Conservation (phyloP, 2,329 filamentous ascomycete species). For the Fusarium dimerum region DNA sequence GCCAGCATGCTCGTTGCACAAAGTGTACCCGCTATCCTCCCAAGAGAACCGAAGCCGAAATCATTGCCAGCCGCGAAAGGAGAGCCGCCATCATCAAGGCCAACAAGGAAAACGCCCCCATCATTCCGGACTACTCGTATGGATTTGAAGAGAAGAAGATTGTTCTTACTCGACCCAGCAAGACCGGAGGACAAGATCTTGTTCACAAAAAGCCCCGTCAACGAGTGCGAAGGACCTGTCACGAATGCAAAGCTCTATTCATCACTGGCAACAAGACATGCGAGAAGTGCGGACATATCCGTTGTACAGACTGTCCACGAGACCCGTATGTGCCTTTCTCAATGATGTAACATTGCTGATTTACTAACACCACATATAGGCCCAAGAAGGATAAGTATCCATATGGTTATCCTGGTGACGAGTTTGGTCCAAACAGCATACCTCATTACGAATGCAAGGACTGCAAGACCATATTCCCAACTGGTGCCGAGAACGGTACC, state of each 20-base stretch:
- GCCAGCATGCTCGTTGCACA: slow-evolving; percentile 78
- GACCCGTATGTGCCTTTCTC: slow-evolving; percentile 65
- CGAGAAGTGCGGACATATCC: slow-evolving; percentile 66
- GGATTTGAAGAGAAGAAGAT: slow-evolving; percentile 48
- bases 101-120: slow-evolving; percentile 57
- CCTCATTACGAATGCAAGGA: slow-evolving; percentile 61
- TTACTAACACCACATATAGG: slow-evolving; percentile 37
- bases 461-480: slow-evolving; percentile 61
- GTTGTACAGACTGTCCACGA: slow-evolving; percentile 79
- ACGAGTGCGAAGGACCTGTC: slow-evolving; percentile 74
- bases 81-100: slow-evolving; percentile 53
- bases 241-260: slow-evolving; percentile 70
- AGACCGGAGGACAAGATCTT: slow-evolving; percentile 68
- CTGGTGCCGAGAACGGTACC: slow-evolving; percentile 50
- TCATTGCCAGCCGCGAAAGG: slow-evolving; percentile 52
- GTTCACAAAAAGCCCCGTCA: slow-evolving; percentile 72
- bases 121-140: slow-evolving; percentile 51
- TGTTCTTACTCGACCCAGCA: slow-evolving; percentile 63
- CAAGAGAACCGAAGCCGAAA: slow-evolving; percentile 60
- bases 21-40: slow-evolving; percentile 76
- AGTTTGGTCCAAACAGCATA: slow-evolving; percentile 51
- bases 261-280: slow-evolving; percentile 62
- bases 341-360: slow-evolving; percentile 5
- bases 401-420: slow-evolving; percentile 69
- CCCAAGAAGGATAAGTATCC: slow-evolving; percentile 70